Evolutionary conservation across 2,329 filamentous ascomycete species (phyloP), one percentile per base, ranked within the genome.

Genomic region (Fusarium hainanense): DNA sequence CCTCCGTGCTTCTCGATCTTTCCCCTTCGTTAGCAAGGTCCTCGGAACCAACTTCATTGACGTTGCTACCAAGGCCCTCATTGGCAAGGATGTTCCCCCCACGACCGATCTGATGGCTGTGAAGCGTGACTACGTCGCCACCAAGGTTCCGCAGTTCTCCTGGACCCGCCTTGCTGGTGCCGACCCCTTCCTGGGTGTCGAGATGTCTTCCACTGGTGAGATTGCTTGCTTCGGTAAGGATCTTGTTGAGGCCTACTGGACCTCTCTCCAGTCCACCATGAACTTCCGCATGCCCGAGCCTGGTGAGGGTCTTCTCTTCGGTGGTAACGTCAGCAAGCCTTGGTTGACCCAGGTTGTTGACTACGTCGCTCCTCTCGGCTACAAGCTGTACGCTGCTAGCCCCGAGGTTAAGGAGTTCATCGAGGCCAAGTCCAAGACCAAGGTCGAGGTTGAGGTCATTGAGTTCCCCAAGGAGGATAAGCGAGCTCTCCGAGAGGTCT

Each of bases 201-300:
- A 99, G 83, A 99, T 99, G 96, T 86, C 93, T 46, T 94, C 91
- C 71, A 99, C 96, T 20, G 96, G 96, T 81, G 96, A 99, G 84
- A 97, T 99, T 87, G 96, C 96, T 72, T 98, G 96, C 85, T 99
- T 99, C 83, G 96, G 96, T 70, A 97, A 96, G 85, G 87, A 98
- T 77, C 88, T 99, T 13, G 87, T 98, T 51, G 96, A 99, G 80
- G 96, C 96, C 56, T 99, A 99, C 89, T 99, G 96, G 96, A 87
- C 94, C 27, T 97, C 94, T 20, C 86, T 97, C 67, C 96, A 99
- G 83, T 96, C 93, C 21, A 95, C 93, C 76, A 99, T 98, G 95
- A 99, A 98, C 89, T 98, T 98, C 93, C 93, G 94, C 74, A 89
- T 98, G 77, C 96, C 96, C 44, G 91, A 97, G 81, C 93, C 94